Conservation (phyloP, 1,139 yeast species). For the Yamadazyma taylorii region DNA sequence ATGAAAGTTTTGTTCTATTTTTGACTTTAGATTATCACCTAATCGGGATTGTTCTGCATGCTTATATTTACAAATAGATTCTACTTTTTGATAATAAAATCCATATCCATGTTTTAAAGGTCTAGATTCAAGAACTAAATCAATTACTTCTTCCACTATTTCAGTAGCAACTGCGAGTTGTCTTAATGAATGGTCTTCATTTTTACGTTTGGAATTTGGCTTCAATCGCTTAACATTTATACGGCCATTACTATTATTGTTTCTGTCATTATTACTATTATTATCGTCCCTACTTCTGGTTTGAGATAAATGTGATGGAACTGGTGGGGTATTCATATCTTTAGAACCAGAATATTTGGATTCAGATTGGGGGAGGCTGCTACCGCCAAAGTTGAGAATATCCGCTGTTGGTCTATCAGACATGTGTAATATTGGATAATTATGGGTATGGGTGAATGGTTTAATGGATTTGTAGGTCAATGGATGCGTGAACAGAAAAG, state of each 20-base stretch:
- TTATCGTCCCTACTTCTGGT: conserved; percentile 10
- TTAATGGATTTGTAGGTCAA: too few species aligned
- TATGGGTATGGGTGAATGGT: too few species aligned
- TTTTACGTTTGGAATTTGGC: conserved; percentile 8
- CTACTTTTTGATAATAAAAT: conserved; percentile 29
- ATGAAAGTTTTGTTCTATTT: conserved; percentile 20
- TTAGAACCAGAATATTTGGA: neutral
- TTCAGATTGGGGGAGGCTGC: neutral
- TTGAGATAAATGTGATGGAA: conserved; percentile 8
- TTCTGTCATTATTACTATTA: conserved; percentile 3
- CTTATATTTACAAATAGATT: conserved; percentile 34
- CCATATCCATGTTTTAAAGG: conserved; percentile 25
- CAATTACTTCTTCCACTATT: conserved; percentile 18
- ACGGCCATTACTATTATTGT: conserved; percentile 9
- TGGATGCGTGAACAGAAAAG: too few species aligned
- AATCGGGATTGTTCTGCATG: conserved; percentile 34
- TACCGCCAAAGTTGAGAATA: conserved; percentile 16
- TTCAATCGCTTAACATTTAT: conserved; percentile 13
- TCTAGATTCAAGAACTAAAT: conserved; percentile 20
- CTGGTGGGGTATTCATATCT: conserved; percentile 1
- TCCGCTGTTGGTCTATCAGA: conserved; percentile 12
- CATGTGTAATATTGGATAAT: too few species aligned
- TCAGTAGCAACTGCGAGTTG: conserved; percentile 14
- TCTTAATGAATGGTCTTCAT: conserved; percentile 11
- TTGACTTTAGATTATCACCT: conserved; percentile 20